Base-by-base conservation (phyloP, 805 yeast genomes). In the Zygotorulaspora chibaensis region DNA sequence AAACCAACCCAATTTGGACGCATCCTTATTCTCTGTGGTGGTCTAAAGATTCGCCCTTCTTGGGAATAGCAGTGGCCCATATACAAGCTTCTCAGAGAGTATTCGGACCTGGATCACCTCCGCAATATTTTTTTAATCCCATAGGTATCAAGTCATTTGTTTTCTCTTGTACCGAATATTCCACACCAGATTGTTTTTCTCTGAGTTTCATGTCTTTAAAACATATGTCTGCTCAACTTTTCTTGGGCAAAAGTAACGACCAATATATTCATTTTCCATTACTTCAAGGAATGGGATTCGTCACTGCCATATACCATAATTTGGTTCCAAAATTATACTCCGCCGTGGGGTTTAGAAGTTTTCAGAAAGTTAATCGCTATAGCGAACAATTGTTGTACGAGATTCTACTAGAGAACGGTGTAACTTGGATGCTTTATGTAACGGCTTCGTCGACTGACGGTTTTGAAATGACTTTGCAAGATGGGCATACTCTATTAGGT, bases 221-320 rank as follows among this genome's bases (percentile, higher is more conserved):
- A 34, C 70, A 68, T 44, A 45, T 69, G 55, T 68, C 73, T 12
- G 56, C 66, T 2, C 65, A 67, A 37, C 48, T 59, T n/a, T 49
- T 63, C 13, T 51, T 63, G 41, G 61, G 58, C 36, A 47, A 52
- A 25, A 55, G 46, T 47, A 54, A 39, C 13, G 45, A 57, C 12
- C 79, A 78, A 38, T 71, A 67, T 28, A 59, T 81, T 42, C 68
- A 68, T 28, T 61, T 77, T 31, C 90, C 91, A 3, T 58, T 85
- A 44, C 85, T 83, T 5, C 90, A 84, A 63, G 97, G 97, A 44
- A 74, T 75, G 75, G 96, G 96, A 6, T 80, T 86, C 51, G 78
- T 86, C 12, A 83, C 96, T 27, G 87, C 82, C 23, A 65, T 76
- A 20, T 83, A 76, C 51, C 73, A 75, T 58, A 66, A 70, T 48